A percentile compares a stretch with the other conserved stretches of the same genome.
These are phyloP conservation scores for Candida buenavistaensis DNA, from an alignment of 1,139 yeast species.

Conservation along the genomic window DNA sequence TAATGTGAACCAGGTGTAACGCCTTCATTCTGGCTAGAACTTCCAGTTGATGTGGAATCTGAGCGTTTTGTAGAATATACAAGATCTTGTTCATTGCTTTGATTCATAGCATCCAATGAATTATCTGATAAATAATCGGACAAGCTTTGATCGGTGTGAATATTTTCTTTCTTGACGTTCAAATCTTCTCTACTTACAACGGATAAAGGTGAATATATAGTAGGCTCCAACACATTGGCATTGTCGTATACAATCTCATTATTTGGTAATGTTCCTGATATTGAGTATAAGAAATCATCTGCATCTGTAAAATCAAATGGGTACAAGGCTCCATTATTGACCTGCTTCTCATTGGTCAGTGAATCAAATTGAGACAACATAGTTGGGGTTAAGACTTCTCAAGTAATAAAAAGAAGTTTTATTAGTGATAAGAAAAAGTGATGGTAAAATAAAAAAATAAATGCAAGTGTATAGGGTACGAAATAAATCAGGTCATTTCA, in stretches of 20 bases:
- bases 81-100: conserved; percentile 3
- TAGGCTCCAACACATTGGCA: conserved; percentile 5
- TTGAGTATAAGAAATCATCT: conserved; percentile 34
- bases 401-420: too few species aligned
- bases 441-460: too few species aligned
- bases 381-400: background rate
- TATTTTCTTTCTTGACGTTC: conserved; percentile 6
- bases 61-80: conserved; percentile 9
- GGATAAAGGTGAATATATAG: conserved; percentile 12
- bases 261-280: conserved; percentile 24
- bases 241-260: conserved; percentile 3
- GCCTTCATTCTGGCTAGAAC: conserved; percentile 12
- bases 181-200: conserved; percentile 13
- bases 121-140: conserved; percentile 12
- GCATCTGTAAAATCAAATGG: conserved; percentile 35
- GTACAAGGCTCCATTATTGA: conserved; percentile 7
- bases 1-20: conserved; percentile 29
- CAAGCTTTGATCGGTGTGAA: conserved; percentile 7
- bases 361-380: conserved; percentile 5
- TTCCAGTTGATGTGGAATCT: conserved; percentile 11
- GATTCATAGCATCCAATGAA: conserved; percentile 10
- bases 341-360: conserved; percentile 1
- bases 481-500: conserved; percentile 1
- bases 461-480: too few species aligned
- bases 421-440: too few species aligned